Base-by-base conservation (phyloP, 1,284 basidiomycete species). In the Rhodotorula mucilaginosa region DNA sequence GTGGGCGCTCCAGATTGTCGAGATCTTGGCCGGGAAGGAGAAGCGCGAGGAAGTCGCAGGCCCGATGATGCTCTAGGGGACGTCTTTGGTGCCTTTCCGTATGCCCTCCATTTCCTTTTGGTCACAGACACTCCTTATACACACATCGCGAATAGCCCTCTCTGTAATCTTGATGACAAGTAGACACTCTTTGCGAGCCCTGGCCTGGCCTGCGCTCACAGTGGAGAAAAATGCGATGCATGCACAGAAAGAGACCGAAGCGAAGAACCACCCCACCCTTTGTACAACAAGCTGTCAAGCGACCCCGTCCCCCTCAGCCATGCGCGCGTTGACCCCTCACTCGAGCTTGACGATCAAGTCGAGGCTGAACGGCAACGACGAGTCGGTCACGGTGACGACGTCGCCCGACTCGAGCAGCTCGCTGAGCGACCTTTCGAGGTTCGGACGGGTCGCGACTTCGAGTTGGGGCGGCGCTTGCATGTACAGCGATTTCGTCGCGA, bases 381-480 rank as follows among this genome's bases (percentile, higher is more conserved):
- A 87, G 58, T 97, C 91, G 1, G 96, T 98, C 23, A 99, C 92
- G 0, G 88, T 88, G 39, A 76, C 52, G 23, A 73, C 67, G 47
- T 85, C 82, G 2, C 73, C 75, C 0, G 65, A 58, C 7, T 29
- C 26, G 19, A 97, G 85, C 10, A 99, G 83, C 66, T 98, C 93
- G 0, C 85, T 86, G 0, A 99, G 85, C 75, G 86, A 88, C 84
- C 92, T 96, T 78, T 88, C 87, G 57, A 99, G 84, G 81, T 99
- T 99, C 0, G 88, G 88, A 49, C 93, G 87, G 5, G 95, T 99
- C 7, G 88, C 87, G 80, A 89, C 84, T 80, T 96, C 90, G 13
- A 99, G 85, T 79, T 93, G 91, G 5, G 91, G 90, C 8, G 97
- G 96, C 0, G 90, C 91, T 80, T 96, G 92, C 80, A 94, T 88